phyloP scores from a whole-genome alignment of 1,139 yeast species.

The Kurtzmaniella quercitrusa region DNA sequence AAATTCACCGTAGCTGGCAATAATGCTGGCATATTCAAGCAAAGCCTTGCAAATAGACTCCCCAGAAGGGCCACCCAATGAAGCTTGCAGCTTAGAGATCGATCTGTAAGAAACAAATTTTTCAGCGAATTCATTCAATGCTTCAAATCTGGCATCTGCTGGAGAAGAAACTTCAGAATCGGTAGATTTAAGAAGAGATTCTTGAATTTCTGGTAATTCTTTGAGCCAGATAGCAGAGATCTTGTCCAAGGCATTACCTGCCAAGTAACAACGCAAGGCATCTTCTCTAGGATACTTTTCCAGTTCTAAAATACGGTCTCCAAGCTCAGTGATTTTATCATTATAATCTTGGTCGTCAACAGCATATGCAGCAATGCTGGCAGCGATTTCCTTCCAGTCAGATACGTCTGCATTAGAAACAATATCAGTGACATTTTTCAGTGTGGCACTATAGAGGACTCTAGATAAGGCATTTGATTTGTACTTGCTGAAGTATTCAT shows the following conservation, averaged over 20 bases:
- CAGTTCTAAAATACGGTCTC: conserved; percentile 54
- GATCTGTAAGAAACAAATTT: conserved; percentile 75
- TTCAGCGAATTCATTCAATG: conserved; percentile 77
- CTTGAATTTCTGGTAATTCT: conserved; percentile 64
- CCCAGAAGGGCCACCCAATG: conserved; percentile 43
- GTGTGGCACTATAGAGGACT: conserved; percentile 61
- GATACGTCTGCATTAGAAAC: conserved; percentile 72
- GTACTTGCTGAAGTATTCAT: conserved; percentile 62
- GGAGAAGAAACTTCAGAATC: conserved; percentile 45
- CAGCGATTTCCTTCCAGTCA: conserved; percentile 84
- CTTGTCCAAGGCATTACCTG: conserved; percentile 78
- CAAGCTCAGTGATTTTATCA: conserved; percentile 58
- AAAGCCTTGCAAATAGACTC: conserved; percentile 54
- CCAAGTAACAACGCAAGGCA: conserved; percentile 75
- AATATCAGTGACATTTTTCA: conserved; percentile 62
- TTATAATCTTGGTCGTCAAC: conserved; percentile 45
- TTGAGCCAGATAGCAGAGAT: conserved; percentile 79
- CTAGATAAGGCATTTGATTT: conserved; percentile 64
- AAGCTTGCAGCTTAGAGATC: conserved; percentile 37
- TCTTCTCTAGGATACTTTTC: conserved; percentile 48
- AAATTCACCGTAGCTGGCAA: conserved; percentile 80
- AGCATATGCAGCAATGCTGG: conserved; percentile 59
- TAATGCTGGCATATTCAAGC: conserved; percentile 74
- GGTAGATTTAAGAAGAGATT: conserved; percentile 38
- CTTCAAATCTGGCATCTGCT: conserved; percentile 80